Evolutionary conservation across 345 rosid species (phyloP).

Genomic region (Carallia pectinifolia): DNA sequence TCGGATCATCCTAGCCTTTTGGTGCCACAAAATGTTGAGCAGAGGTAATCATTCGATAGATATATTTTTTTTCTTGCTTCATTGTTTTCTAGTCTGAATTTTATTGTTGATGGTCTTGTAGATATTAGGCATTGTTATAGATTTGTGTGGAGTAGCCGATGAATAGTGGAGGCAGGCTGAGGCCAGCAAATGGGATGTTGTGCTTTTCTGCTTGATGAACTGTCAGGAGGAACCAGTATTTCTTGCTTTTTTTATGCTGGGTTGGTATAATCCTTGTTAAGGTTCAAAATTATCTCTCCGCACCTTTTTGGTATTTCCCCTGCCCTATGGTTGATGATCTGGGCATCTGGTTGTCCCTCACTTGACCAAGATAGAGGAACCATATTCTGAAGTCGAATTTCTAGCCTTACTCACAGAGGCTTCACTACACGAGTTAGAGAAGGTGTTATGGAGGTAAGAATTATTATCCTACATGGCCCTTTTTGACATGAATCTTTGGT

Average conservation of each 20-base stretch:
- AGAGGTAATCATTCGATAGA: not conserved
- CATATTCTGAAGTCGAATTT: no score
- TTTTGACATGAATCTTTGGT: not conserved
- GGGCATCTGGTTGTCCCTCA: not conserved
- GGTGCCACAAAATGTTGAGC: no score
- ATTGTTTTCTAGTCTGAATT: not conserved
- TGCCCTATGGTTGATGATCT: not conserved
- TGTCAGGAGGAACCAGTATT: no score
- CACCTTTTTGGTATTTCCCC: not conserved
- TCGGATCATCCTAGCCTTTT: no score
- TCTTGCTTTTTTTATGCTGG: no score
- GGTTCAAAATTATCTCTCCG: not conserved
- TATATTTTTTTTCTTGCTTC: not conserved
- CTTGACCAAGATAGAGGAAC: no score
- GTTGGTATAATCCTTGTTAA: not conserved
- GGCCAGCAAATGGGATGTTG: no score
- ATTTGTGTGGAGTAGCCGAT: no score
- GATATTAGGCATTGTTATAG: no score
- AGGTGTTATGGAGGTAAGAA: slow-evolving; percentile 76
- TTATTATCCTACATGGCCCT: not conserved
- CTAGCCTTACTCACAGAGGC: slow-evolving; percentile 79
- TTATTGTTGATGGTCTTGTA: no score
- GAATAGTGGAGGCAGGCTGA: no score
- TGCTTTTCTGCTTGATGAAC: no score
- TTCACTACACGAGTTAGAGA: slow-evolving; percentile 60